Percentiles rank a stretch among this genome's conserved stretches.
Evolutionary conservation across 192 early-diverging fungal genomes (phyloP).

Genomic region (Coemansia sp.): DNA sequence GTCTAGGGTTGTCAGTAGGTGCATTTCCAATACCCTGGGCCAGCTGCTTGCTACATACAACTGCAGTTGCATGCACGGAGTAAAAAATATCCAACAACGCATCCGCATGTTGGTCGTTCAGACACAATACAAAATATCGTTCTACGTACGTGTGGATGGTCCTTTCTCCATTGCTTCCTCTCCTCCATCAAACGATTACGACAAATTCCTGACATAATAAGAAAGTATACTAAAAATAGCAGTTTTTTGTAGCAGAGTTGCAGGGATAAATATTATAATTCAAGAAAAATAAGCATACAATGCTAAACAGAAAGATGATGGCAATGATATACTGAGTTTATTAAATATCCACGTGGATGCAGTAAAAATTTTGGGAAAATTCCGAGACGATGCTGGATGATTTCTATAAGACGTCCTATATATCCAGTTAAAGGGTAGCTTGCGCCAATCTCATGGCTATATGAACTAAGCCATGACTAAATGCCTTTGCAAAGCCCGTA

Average conservation of each 20-base stretch:
- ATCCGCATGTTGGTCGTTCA: background rate
- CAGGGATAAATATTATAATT: background rate
- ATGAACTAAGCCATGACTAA: no score
- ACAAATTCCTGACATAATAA: slow-evolving; percentile 68
- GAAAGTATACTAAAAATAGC: background rate
- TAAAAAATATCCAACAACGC: slow-evolving; percentile 72
- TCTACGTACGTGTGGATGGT: slow-evolving; percentile 66
- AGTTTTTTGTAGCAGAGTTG: background rate
- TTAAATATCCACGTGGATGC: no score
- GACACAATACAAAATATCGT: no score
- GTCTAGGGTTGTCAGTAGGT: slow-evolving; percentile 1
- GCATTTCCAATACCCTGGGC: background rate
- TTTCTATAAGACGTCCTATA: no score
- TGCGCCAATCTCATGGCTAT: no score
- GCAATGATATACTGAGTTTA: no score
- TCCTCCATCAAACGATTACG: slow-evolving; percentile 84
- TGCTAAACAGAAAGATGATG: background rate
- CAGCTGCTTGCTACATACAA: background rate
- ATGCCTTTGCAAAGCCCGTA: no score
- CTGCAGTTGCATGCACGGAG: slow-evolving; percentile 36
- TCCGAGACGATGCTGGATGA: no score
- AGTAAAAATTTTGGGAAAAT: no score
- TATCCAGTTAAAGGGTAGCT: no score
- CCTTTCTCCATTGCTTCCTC: slow-evolving; percentile 97
- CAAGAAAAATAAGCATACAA: no score